Base-by-base conservation (phyloP, 106 monocot genomes). In the Dendrobium catenatum region DNA sequence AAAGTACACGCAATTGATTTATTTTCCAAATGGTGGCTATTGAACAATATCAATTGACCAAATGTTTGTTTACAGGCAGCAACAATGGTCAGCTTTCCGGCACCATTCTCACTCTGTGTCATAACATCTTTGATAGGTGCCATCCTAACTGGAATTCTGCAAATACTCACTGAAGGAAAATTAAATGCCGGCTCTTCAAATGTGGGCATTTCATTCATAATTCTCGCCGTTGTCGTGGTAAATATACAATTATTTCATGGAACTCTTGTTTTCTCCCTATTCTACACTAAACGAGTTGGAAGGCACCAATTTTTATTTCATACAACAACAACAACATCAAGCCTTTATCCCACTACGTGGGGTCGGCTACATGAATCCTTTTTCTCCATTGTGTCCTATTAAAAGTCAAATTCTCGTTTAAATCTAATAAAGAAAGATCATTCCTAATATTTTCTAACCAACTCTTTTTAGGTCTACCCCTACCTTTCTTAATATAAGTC, bases 101-200 rank as follows among this genome's bases (percentile, higher is more conserved):
- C 95, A 4, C 95, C 92, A 18, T 70, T 93, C 10, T 81, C 93
- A 40, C 19, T 95, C 31, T 87, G 86, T 42, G 79, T 74, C 0
- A 41, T 89, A 4, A 81, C 86, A 4, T 77, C 87, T 0, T 68
- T 85, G 46, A 80, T 95, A 42, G 90, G 85, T 2, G 81, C 89
- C 7, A 4, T 88, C 18, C 66, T 93, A 13, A 93, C 89, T 27
- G 89, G 81, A 51, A 47, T 84, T 0, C 3, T 84, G 22, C 81
- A 90, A 59, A 19, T 85, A 13, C 67, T 89, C 29, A 33, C 29
- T 20, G 80, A 95, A 42, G 90, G 90, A 73, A 89, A 56, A 41
- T 16, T 93, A 7, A 64, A 80, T 61, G 47, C 78, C 26, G 93
- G 88, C 17, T 80, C 84, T 76, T 26, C 87, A 0, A 19, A 41